Percentiles rank a stretch among this genome's conserved stretches.
These are phyloP conservation scores for Alternaria triticimaculans DNA, from an alignment of 2,329 filamentous ascomycete genomes.

Conservation along the genomic window DNA sequence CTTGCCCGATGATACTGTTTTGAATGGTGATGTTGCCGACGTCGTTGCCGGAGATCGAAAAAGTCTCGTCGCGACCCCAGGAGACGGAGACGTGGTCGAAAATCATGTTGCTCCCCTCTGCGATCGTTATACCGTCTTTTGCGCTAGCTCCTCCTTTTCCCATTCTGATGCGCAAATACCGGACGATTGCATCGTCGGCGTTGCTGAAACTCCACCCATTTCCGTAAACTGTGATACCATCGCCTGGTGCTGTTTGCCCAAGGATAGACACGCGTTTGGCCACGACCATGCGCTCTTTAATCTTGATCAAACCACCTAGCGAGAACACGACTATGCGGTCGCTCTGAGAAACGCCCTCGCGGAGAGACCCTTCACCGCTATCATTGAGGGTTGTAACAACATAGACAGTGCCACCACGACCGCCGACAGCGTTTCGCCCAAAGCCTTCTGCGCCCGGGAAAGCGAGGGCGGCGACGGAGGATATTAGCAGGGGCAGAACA, in stretches of 20 bases:
- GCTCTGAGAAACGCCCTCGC: conserved; percentile 57
- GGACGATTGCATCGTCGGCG: conserved; percentile 60
- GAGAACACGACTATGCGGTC: conserved; percentile 60
- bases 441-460: conserved; percentile 62
- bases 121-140: conserved; percentile 63
- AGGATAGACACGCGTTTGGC: conserved; percentile 58
- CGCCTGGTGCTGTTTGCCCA: conserved; percentile 60
- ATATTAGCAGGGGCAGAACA: conserved; percentile 23
- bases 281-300: conserved; percentile 56
- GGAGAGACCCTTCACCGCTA: conserved; percentile 57
- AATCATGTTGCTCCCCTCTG: conserved; percentile 61
- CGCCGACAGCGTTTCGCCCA: conserved; percentile 56
- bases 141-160: conserved; percentile 59
- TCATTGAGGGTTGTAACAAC: conserved; percentile 59
- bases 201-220: conserved; percentile 62
- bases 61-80: conserved; percentile 65
- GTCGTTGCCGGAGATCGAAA: conserved; percentile 58
- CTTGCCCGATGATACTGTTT: conserved; percentile 62
- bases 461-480: conserved; percentile 41
- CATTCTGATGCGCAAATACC: conserved; percentile 64
- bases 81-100: conserved; percentile 63
- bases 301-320: conserved; percentile 59
- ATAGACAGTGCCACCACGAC: conserved; percentile 56
- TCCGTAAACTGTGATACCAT: conserved; percentile 61
- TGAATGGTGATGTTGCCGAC: conserved; percentile 59